Evolutionary conservation across 2,329 filamentous ascomycete species (phyloP), one percentile per base, ranked within the genome.

Genomic region (Colletotrichum theobromicola): DNA sequence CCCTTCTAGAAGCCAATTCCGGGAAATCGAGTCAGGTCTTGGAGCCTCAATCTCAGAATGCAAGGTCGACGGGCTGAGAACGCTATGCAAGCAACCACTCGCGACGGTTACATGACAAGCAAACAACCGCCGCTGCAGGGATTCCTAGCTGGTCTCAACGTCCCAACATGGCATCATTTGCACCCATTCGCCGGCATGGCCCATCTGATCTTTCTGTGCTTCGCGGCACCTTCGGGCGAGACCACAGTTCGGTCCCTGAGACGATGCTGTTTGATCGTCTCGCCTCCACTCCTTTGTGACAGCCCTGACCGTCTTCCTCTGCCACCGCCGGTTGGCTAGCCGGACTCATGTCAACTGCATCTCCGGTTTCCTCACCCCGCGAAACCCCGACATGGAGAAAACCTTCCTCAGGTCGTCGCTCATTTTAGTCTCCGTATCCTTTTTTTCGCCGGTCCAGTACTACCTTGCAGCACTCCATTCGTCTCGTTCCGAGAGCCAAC

Each of bases 191-290:
- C n/a, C 66, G 58, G 18, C 46, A 64, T 64, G 10, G 30, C 5
- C 15, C 66, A 50, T 70, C 67, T 70, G 60, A 73, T 70, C 35
- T 73, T 61, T 32, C 30, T 50, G 35, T 37, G 35, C 61, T 28
- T 30, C 60, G 30, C 28, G 53, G 26, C 15, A 24, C n/a, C 57
- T 32, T 63, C 67, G 67, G 57, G 57, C 37, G 57, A 63, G 37
- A 69, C 67, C 67, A 35, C 30, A 62, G 21, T 63, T 69, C 35
- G 21, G 71, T 24, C 68, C 58, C 58, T 75, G 63, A 64, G 73
- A 75, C 73, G 58, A 46, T 61, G 70, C 26, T 46, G 70, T 73
- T 73, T 73, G 63, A 73, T 75, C 64, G 26, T 58, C 57, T 65
- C 15, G 21, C 35, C 58, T 65, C 58, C 55, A 67, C 72, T 26